phyloP scores from a whole-genome alignment of 768 basidiomycete species.

The Lactifluus echinatus region DNA sequence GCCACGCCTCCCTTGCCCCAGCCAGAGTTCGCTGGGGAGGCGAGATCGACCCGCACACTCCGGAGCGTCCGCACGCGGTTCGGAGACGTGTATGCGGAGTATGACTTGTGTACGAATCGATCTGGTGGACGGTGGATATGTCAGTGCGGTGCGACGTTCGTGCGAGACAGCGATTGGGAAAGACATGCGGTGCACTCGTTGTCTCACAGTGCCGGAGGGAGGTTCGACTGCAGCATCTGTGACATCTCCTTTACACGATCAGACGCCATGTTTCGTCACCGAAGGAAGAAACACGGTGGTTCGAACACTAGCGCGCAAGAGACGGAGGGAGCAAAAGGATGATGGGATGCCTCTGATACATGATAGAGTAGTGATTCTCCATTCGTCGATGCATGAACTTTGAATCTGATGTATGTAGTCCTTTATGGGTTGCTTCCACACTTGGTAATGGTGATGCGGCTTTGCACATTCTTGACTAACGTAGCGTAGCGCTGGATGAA shows the following conservation, averaged over 20 bases:
- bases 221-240: conserved; percentile 11
- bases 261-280: conserved; percentile 14
- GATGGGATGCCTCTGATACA: neutral
- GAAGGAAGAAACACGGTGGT: conserved; percentile 15
- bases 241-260: conserved; percentile 15
- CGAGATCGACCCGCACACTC: neutral
- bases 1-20: neutral
- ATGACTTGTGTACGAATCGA: neutral
- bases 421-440: neutral
- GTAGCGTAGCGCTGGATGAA: neutral
- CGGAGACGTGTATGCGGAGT: conserved; percentile 9
- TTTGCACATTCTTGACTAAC: neutral
- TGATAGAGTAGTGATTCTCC: neutral
- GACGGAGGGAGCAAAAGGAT: neutral
- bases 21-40: neutral
- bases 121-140: conserved; percentile 10
- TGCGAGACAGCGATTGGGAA: conserved; percentile 16
- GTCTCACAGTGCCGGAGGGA: conserved; percentile 8
- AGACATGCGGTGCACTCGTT: conserved; percentile 13
- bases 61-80: conserved; percentile 10
- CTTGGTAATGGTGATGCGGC: neutral
- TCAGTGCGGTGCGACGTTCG: conserved; percentile 11
- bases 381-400: neutral
- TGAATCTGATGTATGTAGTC: neutral
- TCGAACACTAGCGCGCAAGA: neutral